These are phyloP conservation scores for Potentilla sterilis DNA, from an alignment of 306 rosid genomes.

Conservation along the genomic window DNA sequence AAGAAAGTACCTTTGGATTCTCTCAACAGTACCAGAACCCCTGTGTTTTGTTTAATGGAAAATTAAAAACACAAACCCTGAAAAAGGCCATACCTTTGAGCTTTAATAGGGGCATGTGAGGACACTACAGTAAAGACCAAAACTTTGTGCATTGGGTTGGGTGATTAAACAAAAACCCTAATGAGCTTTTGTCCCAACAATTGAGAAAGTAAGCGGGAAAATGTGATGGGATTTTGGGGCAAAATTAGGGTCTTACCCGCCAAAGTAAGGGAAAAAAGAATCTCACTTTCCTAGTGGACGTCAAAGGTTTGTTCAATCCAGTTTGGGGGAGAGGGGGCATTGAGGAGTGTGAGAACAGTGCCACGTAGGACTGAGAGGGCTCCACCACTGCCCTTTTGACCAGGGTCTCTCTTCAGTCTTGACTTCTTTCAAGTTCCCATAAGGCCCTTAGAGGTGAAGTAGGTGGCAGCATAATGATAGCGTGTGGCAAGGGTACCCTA, in stretches of 20 bases:
- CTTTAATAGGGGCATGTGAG: constrained; percentile 43
- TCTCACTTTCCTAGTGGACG: constrained; percentile 73
- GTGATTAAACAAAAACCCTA: constrained; percentile 8
- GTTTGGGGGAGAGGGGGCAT: constrained; percentile 26
- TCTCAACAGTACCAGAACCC: constrained; percentile 25
- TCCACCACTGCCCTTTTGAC: constrained; percentile 59
- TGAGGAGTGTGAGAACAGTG: constrained; percentile 30
- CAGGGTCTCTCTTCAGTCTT: constrained; percentile 28
- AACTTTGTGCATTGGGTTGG: constrained; percentile 13
- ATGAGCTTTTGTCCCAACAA: constrained; percentile 21
- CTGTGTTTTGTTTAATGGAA: constrained; percentile 36
- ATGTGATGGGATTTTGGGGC: constrained; percentile 24
- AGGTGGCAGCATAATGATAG: constrained; percentile 43
- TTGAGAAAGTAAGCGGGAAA: constrained; percentile 47
- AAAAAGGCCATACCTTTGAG: constrained; percentile 31
- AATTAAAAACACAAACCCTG: constrained; percentile 28
- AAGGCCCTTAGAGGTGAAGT: constrained; percentile 41
- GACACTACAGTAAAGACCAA: constrained; percentile 26
- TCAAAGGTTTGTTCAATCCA: constrained; percentile 63
- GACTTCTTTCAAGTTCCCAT: constrained; percentile 26
- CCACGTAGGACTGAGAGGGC: constrained; percentile 38
- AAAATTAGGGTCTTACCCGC: constrained; percentile 54
- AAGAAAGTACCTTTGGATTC: constrained; percentile 14
- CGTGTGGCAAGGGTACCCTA: constrained; percentile 14
- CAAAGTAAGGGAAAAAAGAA: constrained; percentile 38